phyloP scores from a whole-genome alignment of 1,139 yeast genomes.

The Schwanniomyces etchellsii region DNA sequence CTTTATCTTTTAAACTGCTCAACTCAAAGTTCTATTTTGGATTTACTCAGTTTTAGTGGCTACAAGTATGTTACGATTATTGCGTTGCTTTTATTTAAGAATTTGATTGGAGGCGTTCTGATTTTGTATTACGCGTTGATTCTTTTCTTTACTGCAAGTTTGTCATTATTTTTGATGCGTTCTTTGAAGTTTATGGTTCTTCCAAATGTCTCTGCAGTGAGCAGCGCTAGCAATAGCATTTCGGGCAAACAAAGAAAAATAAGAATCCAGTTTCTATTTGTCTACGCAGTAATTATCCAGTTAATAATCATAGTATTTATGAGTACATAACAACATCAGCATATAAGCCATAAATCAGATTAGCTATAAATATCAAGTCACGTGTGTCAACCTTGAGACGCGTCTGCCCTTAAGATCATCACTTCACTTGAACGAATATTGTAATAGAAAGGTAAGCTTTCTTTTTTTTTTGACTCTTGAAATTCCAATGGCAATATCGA shows the following conservation, averaged over 20 bases:
- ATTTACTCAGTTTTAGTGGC: slow-evolving; percentile 84
- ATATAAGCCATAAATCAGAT: no score
- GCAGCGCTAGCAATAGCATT: slow-evolving; percentile 44
- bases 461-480: no score
- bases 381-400: no score
- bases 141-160: slow-evolving; percentile 39
- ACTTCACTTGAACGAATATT: no score
- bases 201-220: slow-evolving; percentile 43
- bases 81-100: slow-evolving; percentile 46
- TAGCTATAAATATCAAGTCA: no score
- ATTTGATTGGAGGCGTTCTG: slow-evolving; percentile 30
- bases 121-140: slow-evolving; percentile 36
- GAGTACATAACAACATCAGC: slow-evolving; percentile 20
- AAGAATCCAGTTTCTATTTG: slow-evolving; percentile 79
- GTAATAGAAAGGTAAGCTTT: no score
- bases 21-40: slow-evolving; percentile 60
- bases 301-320: slow-evolving; percentile 38
- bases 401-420: no score
- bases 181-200: slow-evolving; percentile 74
- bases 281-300: slow-evolving; percentile 82
- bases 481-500: no score
- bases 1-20: slow-evolving; percentile 45
- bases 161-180: slow-evolving; percentile 73
- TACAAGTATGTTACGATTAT: slow-evolving; percentile 87
- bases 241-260: slow-evolving; percentile 70